Conservation (phyloP, 306 rosid genomes). For the Gastrolobium bilobum region DNA sequence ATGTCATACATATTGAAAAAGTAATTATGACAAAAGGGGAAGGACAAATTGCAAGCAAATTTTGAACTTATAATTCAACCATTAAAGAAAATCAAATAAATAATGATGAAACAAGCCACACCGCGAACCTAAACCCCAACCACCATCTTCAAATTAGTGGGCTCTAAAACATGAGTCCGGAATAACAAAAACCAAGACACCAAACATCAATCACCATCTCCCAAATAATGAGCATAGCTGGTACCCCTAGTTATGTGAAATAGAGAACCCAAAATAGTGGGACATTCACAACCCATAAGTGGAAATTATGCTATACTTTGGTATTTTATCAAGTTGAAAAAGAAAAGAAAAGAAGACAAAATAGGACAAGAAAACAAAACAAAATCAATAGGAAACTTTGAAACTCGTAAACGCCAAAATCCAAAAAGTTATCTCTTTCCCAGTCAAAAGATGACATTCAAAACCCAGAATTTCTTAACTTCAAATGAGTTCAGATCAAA, state of each 20-base stretch:
- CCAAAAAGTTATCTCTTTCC: neutral
- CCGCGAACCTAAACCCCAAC: too few species aligned
- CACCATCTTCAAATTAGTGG: too few species aligned
- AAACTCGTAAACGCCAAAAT: neutral
- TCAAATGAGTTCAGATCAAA: neutral
- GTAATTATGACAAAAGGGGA: neutral
- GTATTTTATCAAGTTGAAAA: neutral
- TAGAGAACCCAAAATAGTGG: too few species aligned
- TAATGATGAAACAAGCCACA: neutral
- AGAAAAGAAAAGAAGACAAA: neutral
- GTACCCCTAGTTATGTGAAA: too few species aligned
- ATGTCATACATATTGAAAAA: neutral
- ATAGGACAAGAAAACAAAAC: neutral
- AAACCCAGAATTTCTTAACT: neutral
- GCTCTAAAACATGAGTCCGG: too few species aligned
- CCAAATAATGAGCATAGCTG: too few species aligned
- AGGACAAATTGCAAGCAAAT: neutral
- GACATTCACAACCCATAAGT: too few species aligned
- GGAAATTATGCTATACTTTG: neutral
- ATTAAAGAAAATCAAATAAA: neutral
- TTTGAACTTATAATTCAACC: neutral
- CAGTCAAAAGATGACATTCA: neutral
- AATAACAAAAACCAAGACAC: too few species aligned
- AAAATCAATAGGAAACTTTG: neutral
- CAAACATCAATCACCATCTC: too few species aligned